These are phyloP conservation scores for Mycotypha africana DNA, from an alignment of 371 early-diverging fungal species.

Conservation along the genomic window DNA sequence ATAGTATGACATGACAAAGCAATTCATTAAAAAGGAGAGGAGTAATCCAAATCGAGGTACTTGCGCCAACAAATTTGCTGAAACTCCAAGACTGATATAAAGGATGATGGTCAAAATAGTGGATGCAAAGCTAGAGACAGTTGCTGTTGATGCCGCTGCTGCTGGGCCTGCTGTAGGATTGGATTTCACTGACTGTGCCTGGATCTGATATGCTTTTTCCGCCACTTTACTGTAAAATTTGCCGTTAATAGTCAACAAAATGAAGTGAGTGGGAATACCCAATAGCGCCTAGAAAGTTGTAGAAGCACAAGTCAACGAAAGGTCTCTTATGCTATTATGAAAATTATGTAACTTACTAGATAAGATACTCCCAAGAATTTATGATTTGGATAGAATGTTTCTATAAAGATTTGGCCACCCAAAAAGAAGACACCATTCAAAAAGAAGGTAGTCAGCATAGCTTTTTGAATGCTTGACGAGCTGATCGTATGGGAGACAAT, in stretches of 20 bases:
- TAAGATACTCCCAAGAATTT: slow-evolving; percentile 28
- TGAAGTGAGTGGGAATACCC: slow-evolving; percentile 29
- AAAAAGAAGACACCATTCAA: slow-evolving; percentile 36
- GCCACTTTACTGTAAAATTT: slow-evolving; percentile 35
- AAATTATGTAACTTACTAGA: slow-evolving; percentile 17
- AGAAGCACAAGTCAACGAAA: not conserved
- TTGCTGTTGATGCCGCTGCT: no score
- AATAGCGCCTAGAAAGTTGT: slow-evolving; percentile 7
- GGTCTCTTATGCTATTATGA: not conserved
- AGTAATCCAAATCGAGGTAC: slow-evolving; percentile 35
- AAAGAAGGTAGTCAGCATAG: slow-evolving; percentile 23
- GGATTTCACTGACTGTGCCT: slow-evolving; percentile 6
- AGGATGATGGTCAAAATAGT: slow-evolving; percentile 32
- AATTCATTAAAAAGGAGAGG: slow-evolving; percentile 35
- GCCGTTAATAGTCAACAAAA: slow-evolving; percentile 31
- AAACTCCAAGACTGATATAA: slow-evolving; percentile 35
- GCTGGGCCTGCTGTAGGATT: no score
- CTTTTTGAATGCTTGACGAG: slow-evolving; percentile 29
- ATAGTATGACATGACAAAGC: slow-evolving; percentile 41
- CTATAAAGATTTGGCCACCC: slow-evolving; percentile 27
- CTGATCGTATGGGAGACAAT: no score
- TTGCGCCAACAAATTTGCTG: slow-evolving; percentile 20
- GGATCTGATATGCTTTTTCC: slow-evolving; percentile 28
- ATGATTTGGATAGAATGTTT: slow-evolving; percentile 21
- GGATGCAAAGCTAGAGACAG: slow-evolving; percentile 21